Evolutionary conservation across 164 flowering plant genomes (phyloP).

Genomic region (Stephania cephalantha): DNA sequence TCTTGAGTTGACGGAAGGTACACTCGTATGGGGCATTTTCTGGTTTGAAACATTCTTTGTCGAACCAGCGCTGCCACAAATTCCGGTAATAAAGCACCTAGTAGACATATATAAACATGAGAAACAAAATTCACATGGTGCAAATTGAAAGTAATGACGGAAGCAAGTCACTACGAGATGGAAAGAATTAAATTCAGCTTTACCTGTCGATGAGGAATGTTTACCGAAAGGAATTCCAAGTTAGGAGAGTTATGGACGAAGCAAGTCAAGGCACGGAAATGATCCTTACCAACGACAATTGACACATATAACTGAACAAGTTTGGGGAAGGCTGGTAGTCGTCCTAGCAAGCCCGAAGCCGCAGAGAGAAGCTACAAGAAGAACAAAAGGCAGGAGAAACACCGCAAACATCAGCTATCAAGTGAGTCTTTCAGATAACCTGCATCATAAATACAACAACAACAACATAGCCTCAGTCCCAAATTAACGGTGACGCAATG

Average conservation of each 20-base stretch:
- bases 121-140: not conserved
- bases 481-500: too few species aligned
- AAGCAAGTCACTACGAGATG: too few species aligned
- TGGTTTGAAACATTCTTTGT: conserved; percentile 1
- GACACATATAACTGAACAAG: conserved; percentile 13
- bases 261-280: not conserved
- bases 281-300: conserved; percentile 4
- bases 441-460: too few species aligned
- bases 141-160: not conserved
- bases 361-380: conserved; percentile 10
- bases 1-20: conserved; percentile 6
- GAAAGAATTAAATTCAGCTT: not conserved
- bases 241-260: conserved; percentile 11
- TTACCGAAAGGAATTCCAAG: conserved; percentile 15
- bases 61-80: conserved; percentile 8
- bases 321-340: conserved; percentile 7
- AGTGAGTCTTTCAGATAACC: not conserved
- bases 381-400: not conserved
- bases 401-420: too few species aligned
- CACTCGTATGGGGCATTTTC: conserved; percentile 1
- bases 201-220: conserved; percentile 10
- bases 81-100: not conserved
- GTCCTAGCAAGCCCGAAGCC: conserved; percentile 6
- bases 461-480: too few species aligned
- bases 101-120: not conserved